Conservation (phyloP, 2,329 filamentous ascomycete genomes). For the Phialophora expanda region DNA sequence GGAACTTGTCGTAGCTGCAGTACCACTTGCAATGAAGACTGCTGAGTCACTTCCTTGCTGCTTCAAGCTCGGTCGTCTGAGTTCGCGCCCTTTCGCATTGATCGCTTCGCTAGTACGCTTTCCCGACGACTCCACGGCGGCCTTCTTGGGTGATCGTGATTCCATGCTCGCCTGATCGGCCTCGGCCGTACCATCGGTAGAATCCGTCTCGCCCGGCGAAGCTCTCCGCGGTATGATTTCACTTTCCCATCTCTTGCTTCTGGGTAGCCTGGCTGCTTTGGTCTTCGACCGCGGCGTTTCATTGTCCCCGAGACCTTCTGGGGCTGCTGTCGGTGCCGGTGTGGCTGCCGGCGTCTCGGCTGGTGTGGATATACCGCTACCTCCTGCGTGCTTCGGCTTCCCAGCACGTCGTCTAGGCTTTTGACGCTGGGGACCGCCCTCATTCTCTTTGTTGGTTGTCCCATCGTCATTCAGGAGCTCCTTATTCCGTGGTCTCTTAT, state of each 20-base stretch:
- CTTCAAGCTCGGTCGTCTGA: constrained; percentile 20
- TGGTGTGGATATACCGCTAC: constrained; percentile 22
- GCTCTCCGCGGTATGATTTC: neutral
- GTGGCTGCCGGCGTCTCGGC: constrained; percentile 9
- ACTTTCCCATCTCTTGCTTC: constrained; percentile 1
- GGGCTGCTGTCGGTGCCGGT: constrained; percentile 24
- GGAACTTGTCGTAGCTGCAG: neutral
- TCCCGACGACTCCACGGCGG: neutral
- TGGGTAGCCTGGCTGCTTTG: neutral
- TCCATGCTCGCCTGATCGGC: constrained; percentile 5
- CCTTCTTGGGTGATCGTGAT: constrained; percentile 5
- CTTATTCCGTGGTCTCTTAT: constrained; percentile 40
- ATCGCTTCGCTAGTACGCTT: neutral
- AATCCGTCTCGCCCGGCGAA: neutral
- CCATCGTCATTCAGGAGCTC: constrained; percentile 13
- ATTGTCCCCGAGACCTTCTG: constrained; percentile 10
- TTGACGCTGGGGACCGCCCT: constrained; percentile 6
- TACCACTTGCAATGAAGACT: constrained; percentile 21
- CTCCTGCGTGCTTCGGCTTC: constrained; percentile 10
- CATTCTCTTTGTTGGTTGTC: constrained; percentile 7
- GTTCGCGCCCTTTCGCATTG: neutral
- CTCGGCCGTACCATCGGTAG: constrained; percentile 5
- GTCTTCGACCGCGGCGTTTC: neutral
- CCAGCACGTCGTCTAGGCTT: constrained; percentile 16
- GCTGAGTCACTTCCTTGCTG: constrained; percentile 29